Evolutionary conservation across 345 rosid species (phyloP).

Genomic region (Melaleuca alternifolia): DNA sequence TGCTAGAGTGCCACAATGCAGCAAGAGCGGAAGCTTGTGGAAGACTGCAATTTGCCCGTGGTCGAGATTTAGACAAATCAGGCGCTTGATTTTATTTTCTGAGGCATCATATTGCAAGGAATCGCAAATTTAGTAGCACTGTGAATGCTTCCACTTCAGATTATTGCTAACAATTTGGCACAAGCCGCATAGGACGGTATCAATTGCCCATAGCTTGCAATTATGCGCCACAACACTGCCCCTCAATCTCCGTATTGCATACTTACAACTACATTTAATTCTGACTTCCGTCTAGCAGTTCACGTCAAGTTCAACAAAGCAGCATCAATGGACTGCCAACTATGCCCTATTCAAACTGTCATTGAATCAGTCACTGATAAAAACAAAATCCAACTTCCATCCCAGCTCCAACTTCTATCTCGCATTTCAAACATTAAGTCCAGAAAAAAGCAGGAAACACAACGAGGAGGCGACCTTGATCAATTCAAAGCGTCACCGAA

Average conservation of each 20-base stretch:
- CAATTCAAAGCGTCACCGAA: not conserved
- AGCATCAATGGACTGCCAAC: not conserved
- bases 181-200: not conserved
- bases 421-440: not conserved
- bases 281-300: not conserved
- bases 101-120: not conserved
- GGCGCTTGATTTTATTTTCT: not conserved
- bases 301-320: not conserved
- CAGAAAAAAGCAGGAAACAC: not conserved
- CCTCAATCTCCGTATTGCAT: not conserved
- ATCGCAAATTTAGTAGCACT: not conserved
- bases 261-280: not conserved
- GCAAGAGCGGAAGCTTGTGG: not conserved
- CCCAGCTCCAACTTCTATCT: not conserved
- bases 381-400: not conserved
- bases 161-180: not conserved
- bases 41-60: not conserved
- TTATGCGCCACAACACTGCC: not conserved
- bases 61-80: not conserved
- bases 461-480: not conserved
- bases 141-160: not conserved
- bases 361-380: not conserved
- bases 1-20: not conserved
- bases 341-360: not conserved
- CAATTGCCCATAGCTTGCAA: not conserved